These are phyloP conservation scores for Candida awuae DNA, from an alignment of 805 yeast species.

Conservation along the genomic window DNA sequence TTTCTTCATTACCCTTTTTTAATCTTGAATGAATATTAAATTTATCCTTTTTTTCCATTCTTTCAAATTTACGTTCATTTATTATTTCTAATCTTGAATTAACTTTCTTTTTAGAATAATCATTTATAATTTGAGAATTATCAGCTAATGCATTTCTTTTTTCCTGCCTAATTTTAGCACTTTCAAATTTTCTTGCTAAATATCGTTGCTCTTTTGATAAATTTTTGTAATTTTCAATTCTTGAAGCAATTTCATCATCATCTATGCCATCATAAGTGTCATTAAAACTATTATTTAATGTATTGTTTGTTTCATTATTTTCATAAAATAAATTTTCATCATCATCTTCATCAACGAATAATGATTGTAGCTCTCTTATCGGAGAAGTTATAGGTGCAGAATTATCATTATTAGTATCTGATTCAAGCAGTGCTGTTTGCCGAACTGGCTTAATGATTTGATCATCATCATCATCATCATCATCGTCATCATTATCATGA, in stretches of 20 bases:
- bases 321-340: not conserved
- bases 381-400: not conserved
- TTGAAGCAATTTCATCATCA: constrained; percentile 5
- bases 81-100: constrained; percentile 8
- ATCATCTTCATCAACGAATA: constrained; percentile 5
- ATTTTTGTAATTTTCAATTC: constrained; percentile 16
- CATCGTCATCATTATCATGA: constrained; percentile 2
- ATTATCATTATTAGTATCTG: not conserved
- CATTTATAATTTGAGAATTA: not conserved
- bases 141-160: not conserved
- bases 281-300: too few species aligned
- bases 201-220: constrained; percentile 24
- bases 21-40: constrained; percentile 4
- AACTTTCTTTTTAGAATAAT: not conserved
- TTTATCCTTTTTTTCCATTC: constrained; percentile 1
- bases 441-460: not conserved
- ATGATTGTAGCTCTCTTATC: not conserved
- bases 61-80: not conserved
- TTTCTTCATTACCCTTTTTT: constrained; percentile 13
- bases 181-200: constrained; percentile 18
- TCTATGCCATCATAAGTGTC: too few species aligned
- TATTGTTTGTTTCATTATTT: too few species aligned
- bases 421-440: not conserved
- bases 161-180: constrained; percentile 6
- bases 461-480: constrained; percentile 10